Percentiles rank a stretch among this genome's conserved stretches.
Conservation (phyloP, 352 stramenopile genomes). For the Paralagenidium karlingii region DNA sequence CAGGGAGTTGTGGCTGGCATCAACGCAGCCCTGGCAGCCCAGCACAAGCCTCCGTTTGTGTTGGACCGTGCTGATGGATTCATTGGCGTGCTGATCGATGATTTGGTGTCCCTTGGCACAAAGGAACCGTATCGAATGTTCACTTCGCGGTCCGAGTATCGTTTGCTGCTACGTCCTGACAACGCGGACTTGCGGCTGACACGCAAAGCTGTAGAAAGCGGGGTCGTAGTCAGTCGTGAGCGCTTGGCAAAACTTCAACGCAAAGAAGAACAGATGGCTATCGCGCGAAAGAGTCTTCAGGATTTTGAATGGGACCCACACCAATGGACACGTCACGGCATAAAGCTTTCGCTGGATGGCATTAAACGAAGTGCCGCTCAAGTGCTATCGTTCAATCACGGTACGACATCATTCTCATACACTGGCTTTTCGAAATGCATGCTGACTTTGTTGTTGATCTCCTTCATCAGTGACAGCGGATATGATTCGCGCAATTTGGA, state of each 20-base stretch:
- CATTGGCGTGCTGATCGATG: slow-evolving; percentile 98
- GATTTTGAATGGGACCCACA: slow-evolving; percentile 53
- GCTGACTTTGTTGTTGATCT: not conserved
- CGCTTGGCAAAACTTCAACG: slow-evolving; percentile 74
- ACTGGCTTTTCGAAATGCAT: too few species aligned
- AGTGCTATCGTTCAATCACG: slow-evolving; percentile 54
- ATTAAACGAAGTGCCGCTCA: slow-evolving; percentile 69
- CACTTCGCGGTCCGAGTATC: slow-evolving; percentile 92
- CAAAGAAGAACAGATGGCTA: slow-evolving; percentile 69
- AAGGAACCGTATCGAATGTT: slow-evolving; percentile 99
- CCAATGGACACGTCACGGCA: slow-evolving; percentile 74
- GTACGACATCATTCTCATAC: slow-evolving; percentile 17
- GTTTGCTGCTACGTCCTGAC: slow-evolving; percentile 81
- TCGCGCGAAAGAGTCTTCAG: slow-evolving; percentile 31
- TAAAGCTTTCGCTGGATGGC: slow-evolving; percentile 61
- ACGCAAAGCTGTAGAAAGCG: slow-evolving; percentile 76
- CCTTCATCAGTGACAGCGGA: slow-evolving; percentile 7
- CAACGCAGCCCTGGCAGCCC: slow-evolving; percentile 85
- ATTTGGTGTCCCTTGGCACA: slow-evolving; percentile 94
- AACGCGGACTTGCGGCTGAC: slow-evolving; percentile 97
- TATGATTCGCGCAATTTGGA: too few species aligned
- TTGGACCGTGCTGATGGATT: slow-evolving; percentile 92
- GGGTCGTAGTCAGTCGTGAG: slow-evolving; percentile 49
- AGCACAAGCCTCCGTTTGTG: slow-evolving; percentile 64
- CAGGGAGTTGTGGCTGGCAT: slow-evolving; percentile 95